Percentiles rank a stretch among this genome's conserved stretches.
Conservation (phyloP, 75 land plant genomes). For the Adiantum capillusveneris region DNA sequence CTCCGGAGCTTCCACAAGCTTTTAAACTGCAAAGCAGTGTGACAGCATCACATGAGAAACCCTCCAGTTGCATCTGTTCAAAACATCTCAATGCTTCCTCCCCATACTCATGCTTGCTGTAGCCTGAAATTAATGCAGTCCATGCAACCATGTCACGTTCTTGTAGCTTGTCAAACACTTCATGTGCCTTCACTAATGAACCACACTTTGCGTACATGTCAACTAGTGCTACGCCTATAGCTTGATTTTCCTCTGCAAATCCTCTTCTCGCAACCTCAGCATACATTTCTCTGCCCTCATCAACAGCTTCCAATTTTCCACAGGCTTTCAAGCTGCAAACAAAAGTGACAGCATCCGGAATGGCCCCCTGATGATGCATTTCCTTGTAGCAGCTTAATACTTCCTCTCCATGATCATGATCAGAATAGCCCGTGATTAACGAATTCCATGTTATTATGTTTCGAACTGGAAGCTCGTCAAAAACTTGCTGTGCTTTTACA, state of each 20-base stretch:
- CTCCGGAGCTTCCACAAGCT: slow-evolving; percentile 11
- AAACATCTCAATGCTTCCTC: slow-evolving; percentile 18
- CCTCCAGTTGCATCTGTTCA: slow-evolving; percentile 18
- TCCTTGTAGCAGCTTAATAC: slow-evolving; percentile 11
- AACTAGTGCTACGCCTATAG: slow-evolving; percentile 19
- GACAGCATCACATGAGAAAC: slow-evolving; percentile 9
- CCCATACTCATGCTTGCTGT: slow-evolving; percentile 3
- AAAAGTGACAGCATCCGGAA: slow-evolving; percentile 24
- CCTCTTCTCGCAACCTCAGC: slow-evolving; percentile 15
- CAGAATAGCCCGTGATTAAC: slow-evolving; percentile 4
- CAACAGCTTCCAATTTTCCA: slow-evolving; percentile 14
- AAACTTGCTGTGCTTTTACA: slow-evolving; percentile 1
- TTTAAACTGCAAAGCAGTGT: neutral
- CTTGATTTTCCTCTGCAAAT: slow-evolving; percentile 12
- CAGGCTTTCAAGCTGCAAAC: slow-evolving; percentile 43
- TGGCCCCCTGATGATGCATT: slow-evolving; percentile 6
- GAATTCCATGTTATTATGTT: slow-evolving; percentile 7
- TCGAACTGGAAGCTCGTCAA: slow-evolving; percentile 4
- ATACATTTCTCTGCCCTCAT: slow-evolving; percentile 21
- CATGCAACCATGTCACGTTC: slow-evolving; percentile 12
- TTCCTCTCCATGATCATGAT: neutral
- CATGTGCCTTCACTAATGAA: slow-evolving; percentile 8
- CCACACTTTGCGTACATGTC: slow-evolving; percentile 53
- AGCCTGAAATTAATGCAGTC: slow-evolving; percentile 11
- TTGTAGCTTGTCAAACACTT: slow-evolving; percentile 17